Percentiles rank a stretch among this genome's conserved stretches.
Conservation (phyloP, 441 rosid species). For the Oxalis stricta region DNA sequence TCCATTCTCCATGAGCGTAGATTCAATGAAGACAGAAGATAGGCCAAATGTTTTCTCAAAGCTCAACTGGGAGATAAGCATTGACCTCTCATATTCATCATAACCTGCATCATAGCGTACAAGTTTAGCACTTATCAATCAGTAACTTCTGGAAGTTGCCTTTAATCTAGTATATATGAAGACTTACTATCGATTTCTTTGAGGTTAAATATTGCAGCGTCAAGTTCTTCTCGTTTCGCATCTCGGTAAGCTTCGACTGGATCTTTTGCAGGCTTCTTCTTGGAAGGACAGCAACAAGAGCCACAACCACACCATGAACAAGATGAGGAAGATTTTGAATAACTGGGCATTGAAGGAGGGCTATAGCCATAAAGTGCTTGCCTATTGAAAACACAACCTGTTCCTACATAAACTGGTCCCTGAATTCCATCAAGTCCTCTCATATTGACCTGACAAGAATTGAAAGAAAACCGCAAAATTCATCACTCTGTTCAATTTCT, state of each 20-base stretch:
- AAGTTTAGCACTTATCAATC: conserved; percentile 1
- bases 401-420: conserved; percentile 92
- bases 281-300: conserved; percentile 56
- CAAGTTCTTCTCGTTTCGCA: conserved; percentile 71
- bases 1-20: conserved; percentile 81
- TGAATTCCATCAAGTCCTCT: conserved; percentile 92
- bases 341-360: conserved; percentile 62
- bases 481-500: no score
- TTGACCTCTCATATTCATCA: conserved; percentile 81
- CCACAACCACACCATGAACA: conserved; percentile 44
- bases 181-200: conserved; percentile 75
- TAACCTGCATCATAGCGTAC: conserved; percentile 33
- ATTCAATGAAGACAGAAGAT: conserved; percentile 84
- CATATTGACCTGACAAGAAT: conserved; percentile 68
- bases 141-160: background rate
- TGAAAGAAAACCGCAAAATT: background rate
- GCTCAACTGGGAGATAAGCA: conserved; percentile 80
- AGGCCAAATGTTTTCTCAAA: conserved; percentile 91
- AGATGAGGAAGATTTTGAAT: conserved; percentile 46
- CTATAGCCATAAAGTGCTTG: conserved; percentile 93
- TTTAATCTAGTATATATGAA: background rate
- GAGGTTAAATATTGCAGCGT: conserved; percentile 87
- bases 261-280: conserved; percentile 58
- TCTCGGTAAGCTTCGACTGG: conserved; percentile 55
- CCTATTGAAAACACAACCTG: conserved; percentile 82